Evolutionary conservation across 306 rosid species (phyloP).

Genomic region (Chamaecrista fasciculata): DNA sequence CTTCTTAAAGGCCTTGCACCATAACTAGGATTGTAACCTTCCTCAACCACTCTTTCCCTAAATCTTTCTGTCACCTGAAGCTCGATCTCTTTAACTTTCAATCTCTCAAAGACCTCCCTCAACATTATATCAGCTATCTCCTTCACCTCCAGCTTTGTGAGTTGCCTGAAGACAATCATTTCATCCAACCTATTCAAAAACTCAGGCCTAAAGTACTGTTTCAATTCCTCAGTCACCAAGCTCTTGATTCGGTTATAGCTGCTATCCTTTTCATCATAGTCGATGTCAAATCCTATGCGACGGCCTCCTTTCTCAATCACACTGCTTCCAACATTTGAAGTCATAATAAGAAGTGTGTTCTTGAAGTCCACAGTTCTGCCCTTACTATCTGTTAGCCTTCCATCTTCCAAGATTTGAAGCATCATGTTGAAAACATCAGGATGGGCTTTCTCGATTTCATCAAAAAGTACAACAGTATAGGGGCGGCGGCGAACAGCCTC

Average conservation of each 20-base stretch:
- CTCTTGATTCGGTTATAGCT: conserved; percentile 90
- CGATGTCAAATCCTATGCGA: conserved; percentile 79
- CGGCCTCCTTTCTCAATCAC: conserved; percentile 98
- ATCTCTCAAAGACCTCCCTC: conserved; percentile 82
- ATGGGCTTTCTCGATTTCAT: conserved; percentile 98
- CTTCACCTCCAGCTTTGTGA: conserved; percentile 93
- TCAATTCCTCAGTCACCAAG: conserved; percentile 91
- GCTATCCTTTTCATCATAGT: conserved; percentile 91
- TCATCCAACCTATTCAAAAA: conserved; percentile 91
- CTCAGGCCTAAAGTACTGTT: conserved; percentile 92
- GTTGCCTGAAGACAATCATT: conserved; percentile 95
- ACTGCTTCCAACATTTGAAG: conserved; percentile 96
- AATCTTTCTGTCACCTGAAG: conserved; percentile 95
- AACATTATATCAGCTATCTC: conserved; percentile 94
- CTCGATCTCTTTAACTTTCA: conserved; percentile 73
- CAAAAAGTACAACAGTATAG: conserved; percentile 90
- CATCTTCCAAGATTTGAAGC: conserved; percentile 97
- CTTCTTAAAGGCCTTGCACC: conserved; percentile 98
- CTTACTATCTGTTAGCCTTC: conserved; percentile 91
- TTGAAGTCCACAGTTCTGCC: conserved; percentile 96
- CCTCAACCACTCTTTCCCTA: conserved; percentile 89
- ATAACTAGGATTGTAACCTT: conserved; percentile 92
- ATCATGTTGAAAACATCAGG: conserved; percentile 99
- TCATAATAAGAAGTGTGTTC: conserved; percentile 93
- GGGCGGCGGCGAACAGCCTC: conserved; percentile 99